phyloP scores from a whole-genome alignment of 257 asterid species.

The Pogostemon cablin region DNA sequence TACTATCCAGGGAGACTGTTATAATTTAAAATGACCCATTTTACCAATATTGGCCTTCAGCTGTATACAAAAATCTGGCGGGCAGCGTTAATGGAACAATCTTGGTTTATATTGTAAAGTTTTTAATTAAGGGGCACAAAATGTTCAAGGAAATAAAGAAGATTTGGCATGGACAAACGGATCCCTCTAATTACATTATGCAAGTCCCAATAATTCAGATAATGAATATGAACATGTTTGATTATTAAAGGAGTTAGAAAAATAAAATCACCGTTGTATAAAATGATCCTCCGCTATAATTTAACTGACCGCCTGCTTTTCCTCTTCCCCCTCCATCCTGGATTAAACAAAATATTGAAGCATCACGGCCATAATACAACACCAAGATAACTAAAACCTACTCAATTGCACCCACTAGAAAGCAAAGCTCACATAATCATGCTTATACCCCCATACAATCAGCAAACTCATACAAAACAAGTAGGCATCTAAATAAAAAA shows the following conservation, averaged over 20 bases:
- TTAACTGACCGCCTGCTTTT: slow-evolving; percentile 42
- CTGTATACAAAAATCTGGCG: neutral
- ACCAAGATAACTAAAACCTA: slow-evolving; percentile 18
- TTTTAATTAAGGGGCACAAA: neutral
- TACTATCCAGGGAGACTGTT: neutral
- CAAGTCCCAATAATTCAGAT: neutral
- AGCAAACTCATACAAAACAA: slow-evolving; percentile 13
- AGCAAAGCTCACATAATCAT: neutral
- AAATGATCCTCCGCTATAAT: slow-evolving; percentile 48
- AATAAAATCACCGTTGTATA: slow-evolving; percentile 43
- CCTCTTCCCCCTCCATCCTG: slow-evolving; percentile 53
- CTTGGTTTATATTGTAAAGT: neutral
- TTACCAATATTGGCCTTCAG: slow-evolving; percentile 6
- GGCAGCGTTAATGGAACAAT: neutral
- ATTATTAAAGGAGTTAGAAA: neutral
- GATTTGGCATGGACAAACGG: neutral
- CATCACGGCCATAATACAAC: slow-evolving; percentile 12
- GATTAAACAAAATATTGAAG: slow-evolving; percentile 16
- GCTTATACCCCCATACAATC: slow-evolving; percentile 12
- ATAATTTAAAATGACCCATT: neutral
- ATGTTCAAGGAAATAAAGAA: neutral
- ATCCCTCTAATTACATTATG: slow-evolving; percentile 1
- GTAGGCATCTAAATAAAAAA: slow-evolving; percentile 4
- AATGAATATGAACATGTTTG: neutral
- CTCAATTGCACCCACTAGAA: slow-evolving; percentile 2